phyloP scores from a whole-genome alignment of 495 filamentous ascomycete genomes.

The Annulohypoxylon moriforme region DNA sequence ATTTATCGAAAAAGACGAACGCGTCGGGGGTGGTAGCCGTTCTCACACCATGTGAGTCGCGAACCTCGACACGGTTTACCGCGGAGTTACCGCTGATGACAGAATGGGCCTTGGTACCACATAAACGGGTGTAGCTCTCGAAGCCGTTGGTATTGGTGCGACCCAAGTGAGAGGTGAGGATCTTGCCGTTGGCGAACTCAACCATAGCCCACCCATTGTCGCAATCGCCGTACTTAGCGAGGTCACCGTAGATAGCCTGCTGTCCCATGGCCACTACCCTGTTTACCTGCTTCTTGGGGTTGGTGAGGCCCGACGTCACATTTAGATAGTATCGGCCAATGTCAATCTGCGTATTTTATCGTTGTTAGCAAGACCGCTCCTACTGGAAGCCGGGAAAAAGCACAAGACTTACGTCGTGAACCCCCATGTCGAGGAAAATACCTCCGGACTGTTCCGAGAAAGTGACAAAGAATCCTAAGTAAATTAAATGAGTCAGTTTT shows the following conservation, averaged over 20 bases:
- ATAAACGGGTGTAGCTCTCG: background rate
- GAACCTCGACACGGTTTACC: background rate
- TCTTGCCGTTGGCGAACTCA: background rate
- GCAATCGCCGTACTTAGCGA: background rate
- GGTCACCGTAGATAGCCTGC: background rate
- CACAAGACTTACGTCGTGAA: background rate
- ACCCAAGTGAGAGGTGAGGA: background rate
- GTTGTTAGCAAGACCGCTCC: background rate
- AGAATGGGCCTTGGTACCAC: background rate
- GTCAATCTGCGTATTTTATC: background rate
- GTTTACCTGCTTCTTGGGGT: background rate
- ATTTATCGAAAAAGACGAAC: background rate
- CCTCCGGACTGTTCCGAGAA: background rate
- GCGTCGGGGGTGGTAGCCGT: background rate
- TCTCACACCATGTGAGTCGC: background rate
- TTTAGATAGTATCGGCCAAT: background rate
- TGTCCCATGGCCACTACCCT: background rate
- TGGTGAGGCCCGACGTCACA: background rate
- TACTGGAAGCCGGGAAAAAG: background rate
- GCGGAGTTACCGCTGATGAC: background rate
- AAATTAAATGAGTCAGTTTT: background rate
- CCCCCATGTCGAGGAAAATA: background rate
- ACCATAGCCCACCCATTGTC: background rate
- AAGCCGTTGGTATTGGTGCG: background rate
- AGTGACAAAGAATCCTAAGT: background rate